A percentile compares a stretch with the other conserved stretches of the same genome.
Evolutionary conservation across 208 protist species (phyloP).

Genomic region (Balamuthia mandrillaris): DNA sequence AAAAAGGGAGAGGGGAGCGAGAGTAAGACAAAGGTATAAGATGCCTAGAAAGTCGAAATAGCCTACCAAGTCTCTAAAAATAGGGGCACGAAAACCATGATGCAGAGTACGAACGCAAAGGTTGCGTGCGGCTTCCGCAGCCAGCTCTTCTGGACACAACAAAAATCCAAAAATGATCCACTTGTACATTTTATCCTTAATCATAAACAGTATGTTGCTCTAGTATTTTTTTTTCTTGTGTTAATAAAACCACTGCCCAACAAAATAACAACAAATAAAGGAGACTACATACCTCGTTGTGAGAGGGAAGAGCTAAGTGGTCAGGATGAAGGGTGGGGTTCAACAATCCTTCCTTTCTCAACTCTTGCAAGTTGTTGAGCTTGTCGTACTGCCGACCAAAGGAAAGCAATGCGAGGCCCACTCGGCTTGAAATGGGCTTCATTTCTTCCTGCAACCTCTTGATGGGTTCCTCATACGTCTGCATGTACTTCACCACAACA

Average conservation of each 20-base stretch:
- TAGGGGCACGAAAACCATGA: background rate
- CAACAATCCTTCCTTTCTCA: slow-evolving; percentile 14
- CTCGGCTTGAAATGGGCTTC: slow-evolving; percentile 10
- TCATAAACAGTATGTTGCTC: background rate
- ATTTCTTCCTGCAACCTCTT: slow-evolving; percentile 10
- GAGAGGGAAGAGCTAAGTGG: background rate
- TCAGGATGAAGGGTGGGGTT: slow-evolving; percentile 22
- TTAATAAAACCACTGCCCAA: background rate
- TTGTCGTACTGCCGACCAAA: background rate
- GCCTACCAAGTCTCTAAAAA: slow-evolving; percentile 8
- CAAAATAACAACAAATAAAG: background rate
- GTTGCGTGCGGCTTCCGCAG: background rate
- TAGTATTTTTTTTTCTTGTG: too few species aligned
- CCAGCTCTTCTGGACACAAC: slow-evolving; percentile 16
- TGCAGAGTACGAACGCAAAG: background rate
- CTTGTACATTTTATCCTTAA: background rate
- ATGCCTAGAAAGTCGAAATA: too few species aligned
- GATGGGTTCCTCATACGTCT: slow-evolving; percentile 7
- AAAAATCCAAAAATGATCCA: background rate
- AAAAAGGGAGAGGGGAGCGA: too few species aligned
- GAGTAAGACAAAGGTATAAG: too few species aligned
- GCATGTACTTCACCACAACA: slow-evolving; percentile 7
- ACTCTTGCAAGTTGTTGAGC: slow-evolving; percentile 1
- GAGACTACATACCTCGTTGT: background rate
- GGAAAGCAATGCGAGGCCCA: background rate